phyloP scores from a whole-genome alignment of 2,329 filamentous ascomycete genomes.

The Trichoderma endophyticum region DNA sequence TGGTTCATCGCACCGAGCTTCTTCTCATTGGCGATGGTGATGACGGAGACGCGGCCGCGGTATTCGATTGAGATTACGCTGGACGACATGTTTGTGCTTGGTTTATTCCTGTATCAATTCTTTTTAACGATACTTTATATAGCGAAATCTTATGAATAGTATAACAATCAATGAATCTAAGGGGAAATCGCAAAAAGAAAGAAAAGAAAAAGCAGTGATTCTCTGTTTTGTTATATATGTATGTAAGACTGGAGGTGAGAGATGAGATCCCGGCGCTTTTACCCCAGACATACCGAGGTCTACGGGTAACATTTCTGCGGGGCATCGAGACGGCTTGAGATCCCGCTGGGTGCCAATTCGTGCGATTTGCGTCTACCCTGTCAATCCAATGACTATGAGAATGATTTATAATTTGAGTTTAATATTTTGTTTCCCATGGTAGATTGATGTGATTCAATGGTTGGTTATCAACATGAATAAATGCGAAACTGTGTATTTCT shows the following conservation, averaged over 20 bases:
- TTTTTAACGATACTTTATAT: background rate
- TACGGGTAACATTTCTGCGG: slow-evolving; percentile 3
- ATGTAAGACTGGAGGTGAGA: background rate
- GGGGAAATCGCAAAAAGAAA: background rate
- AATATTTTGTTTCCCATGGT: background rate
- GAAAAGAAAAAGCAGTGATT: background rate
- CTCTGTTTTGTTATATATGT: background rate
- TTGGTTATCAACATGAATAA: background rate
- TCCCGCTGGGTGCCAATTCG: background rate
- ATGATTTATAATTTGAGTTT: background rate
- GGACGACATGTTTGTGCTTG: background rate
- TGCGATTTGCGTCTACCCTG: background rate
- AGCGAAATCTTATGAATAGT: background rate
- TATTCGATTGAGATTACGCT: slow-evolving; percentile 39
- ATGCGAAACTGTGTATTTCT: background rate
- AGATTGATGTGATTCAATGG: background rate
- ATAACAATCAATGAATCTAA: background rate
- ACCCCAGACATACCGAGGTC: slow-evolving; percentile 14
- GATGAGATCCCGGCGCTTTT: background rate
- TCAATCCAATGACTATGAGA: background rate
- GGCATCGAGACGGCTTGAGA: background rate
- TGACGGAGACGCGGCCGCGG: slow-evolving; percentile 55
- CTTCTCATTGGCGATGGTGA: slow-evolving; percentile 79
- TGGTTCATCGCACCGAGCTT: slow-evolving; percentile 83
- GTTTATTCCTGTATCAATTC: background rate